Evolutionary conservation across 306 rosid species (phyloP).

Genomic region (Sophora flavescens): DNA sequence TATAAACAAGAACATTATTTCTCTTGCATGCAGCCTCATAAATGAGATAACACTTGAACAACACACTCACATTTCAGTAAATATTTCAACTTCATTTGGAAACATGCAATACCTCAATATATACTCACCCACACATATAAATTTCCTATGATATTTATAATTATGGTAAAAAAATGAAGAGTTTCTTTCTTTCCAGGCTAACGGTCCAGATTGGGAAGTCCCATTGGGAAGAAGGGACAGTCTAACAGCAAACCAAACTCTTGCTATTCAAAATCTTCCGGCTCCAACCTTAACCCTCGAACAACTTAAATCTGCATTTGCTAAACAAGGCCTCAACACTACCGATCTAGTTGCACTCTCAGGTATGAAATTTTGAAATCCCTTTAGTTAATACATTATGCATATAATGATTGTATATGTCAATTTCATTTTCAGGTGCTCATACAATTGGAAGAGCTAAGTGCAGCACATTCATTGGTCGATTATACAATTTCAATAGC

Average conservation of each 20-base stretch:
- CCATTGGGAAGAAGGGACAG: constrained; percentile 68
- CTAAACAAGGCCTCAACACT: constrained; percentile 39
- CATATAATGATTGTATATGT: background rate
- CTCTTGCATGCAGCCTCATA: too few species aligned
- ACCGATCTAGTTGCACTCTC: constrained; percentile 66
- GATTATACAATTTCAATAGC: constrained; percentile 49
- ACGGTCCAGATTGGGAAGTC: constrained; percentile 60
- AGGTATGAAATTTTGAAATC: constrained; percentile 42
- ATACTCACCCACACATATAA: too few species aligned
- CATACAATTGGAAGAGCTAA: constrained; percentile 57
- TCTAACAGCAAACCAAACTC: constrained; percentile 49
- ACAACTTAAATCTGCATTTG: constrained; percentile 27
- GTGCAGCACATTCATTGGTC: constrained; percentile 28
- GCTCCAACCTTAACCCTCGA: constrained; percentile 26
- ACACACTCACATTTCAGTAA: too few species aligned
- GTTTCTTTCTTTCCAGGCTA: constrained; percentile 43
- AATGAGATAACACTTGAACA: too few species aligned
- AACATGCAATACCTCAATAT: too few species aligned
- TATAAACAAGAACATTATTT: too few species aligned
- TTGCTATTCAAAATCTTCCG: constrained; percentile 54
- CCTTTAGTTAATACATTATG: background rate
- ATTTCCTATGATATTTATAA: background rate
- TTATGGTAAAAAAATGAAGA: background rate
- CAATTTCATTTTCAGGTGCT: constrained; percentile 41
- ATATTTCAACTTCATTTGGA: too few species aligned